These are phyloP conservation scores for Aegilops umbellulata DNA, from an alignment of 176 grass and related monocot genomes.

Conservation along the genomic window DNA sequence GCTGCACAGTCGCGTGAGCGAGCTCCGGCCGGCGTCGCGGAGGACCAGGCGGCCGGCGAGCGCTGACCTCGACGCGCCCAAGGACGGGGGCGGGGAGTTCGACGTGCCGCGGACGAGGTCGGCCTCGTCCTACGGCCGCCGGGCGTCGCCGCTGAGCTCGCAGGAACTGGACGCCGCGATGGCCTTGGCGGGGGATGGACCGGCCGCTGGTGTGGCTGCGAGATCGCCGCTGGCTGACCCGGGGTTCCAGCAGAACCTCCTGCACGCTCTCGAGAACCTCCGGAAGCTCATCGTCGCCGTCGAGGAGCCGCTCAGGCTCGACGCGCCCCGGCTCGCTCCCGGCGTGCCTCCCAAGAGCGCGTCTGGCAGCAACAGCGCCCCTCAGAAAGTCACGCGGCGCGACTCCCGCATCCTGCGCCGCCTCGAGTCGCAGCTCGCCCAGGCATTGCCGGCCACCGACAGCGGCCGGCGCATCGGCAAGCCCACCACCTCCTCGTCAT, in stretches of 20 bases:
- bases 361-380: not conserved
- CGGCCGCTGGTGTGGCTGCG: not conserved
- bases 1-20: conserved; percentile 18
- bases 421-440: conserved; percentile 49
- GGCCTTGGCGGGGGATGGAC: not conserved
- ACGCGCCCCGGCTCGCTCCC: not conserved
- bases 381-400: conserved; percentile 25
- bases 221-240: conserved; percentile 41
- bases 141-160: conserved; percentile 38
- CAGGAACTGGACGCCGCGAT: conserved; percentile 19
- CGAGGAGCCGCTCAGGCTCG: conserved; percentile 23
- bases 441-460: conserved; percentile 27
- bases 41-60: conserved; percentile 32
- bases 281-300: conserved; percentile 48
- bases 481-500: not conserved
- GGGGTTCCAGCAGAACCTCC: conserved; percentile 39
- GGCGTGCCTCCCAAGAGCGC: not conserved
- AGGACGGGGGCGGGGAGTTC: conserved; percentile 9
- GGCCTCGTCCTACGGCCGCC: not conserved
- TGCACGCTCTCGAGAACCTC: conserved; percentile 54
- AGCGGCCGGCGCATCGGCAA: not conserved
- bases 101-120: conserved; percentile 28
- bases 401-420: conserved; percentile 50
- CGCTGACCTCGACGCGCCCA: not conserved
- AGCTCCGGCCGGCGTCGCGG: conserved; percentile 45